These are phyloP conservation scores for Coniochaeta sp. DNA, from an alignment of 2,329 filamentous ascomycete species.

Conservation along the genomic window DNA sequence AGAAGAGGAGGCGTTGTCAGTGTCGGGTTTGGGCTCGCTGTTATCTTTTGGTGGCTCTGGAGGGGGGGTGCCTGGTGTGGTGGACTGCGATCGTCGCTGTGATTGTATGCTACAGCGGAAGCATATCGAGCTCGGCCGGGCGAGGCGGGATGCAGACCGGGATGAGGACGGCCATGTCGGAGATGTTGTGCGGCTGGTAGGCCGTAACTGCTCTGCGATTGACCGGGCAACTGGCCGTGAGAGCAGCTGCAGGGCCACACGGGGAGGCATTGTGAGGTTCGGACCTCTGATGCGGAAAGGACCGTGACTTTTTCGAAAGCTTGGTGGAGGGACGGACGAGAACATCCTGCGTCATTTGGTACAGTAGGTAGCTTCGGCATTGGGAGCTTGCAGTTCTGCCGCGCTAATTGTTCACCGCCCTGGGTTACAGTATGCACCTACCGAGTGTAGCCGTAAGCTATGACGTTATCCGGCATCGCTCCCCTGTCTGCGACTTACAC, in stretches of 20 bases:
- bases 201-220: not conserved
- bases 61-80: not conserved
- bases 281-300: not conserved
- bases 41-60: not conserved
- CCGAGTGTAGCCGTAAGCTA: no score
- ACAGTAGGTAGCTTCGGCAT: no score
- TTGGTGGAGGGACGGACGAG: not conserved
- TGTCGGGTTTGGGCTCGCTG: not conserved
- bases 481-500: no score
- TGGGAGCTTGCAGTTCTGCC: no score
- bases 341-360: not conserved
- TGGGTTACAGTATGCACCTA: no score
- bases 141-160: not conserved
- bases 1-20: constrained; percentile 5
- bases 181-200: not conserved
- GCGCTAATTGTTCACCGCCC: no score
- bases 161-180: not conserved
- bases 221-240: not conserved
- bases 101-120: not conserved
- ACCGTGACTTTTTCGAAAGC: not conserved
- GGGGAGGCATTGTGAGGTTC: constrained; percentile 1
- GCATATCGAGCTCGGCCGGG: not conserved
- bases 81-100: not conserved
- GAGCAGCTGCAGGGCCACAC: not conserved
- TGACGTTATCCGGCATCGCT: no score